These are phyloP conservation scores for Leccinum subrobustum DNA, from an alignment of 1,284 basidiomycete genomes.

Conservation along the genomic window DNA sequence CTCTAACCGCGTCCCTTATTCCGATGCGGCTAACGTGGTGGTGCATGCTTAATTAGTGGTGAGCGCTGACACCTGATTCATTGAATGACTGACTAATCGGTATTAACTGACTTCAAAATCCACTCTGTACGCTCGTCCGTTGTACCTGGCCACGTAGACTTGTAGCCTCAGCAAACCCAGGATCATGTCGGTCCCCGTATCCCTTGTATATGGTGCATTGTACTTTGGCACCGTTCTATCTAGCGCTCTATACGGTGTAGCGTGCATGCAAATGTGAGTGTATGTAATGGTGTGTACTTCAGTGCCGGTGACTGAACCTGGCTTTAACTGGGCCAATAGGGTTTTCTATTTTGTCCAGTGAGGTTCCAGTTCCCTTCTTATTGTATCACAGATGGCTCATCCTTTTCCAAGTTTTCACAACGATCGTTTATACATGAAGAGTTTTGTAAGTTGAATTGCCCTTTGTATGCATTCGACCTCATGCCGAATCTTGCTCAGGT, in stretches of 20 bases:
- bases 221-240: slow-evolving; percentile 6
- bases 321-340: not conserved
- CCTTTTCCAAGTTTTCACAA: slow-evolving; percentile 7
- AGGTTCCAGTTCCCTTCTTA: not conserved
- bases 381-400: not conserved
- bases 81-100: not conserved
- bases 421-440: no score
- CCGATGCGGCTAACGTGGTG: not conserved
- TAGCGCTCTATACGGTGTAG: slow-evolving; percentile 11
- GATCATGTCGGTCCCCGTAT: not conserved
- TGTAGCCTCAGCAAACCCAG: not conserved
- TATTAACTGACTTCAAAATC: not conserved
- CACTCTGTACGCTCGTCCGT: not conserved
- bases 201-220: not conserved
- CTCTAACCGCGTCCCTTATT: not conserved
- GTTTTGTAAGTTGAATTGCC: no score
- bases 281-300: not conserved
- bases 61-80: not conserved
- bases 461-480: no score
- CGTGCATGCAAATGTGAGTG: slow-evolving; percentile 19
- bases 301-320: not conserved
- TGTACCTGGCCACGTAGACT: not conserved
- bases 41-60: not conserved
- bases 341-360: slow-evolving; percentile 7
- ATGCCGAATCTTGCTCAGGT: no score